These are phyloP conservation scores for Emmonsia crescens DNA, from an alignment of 2,329 filamentous ascomycete genomes.

Conservation along the genomic window DNA sequence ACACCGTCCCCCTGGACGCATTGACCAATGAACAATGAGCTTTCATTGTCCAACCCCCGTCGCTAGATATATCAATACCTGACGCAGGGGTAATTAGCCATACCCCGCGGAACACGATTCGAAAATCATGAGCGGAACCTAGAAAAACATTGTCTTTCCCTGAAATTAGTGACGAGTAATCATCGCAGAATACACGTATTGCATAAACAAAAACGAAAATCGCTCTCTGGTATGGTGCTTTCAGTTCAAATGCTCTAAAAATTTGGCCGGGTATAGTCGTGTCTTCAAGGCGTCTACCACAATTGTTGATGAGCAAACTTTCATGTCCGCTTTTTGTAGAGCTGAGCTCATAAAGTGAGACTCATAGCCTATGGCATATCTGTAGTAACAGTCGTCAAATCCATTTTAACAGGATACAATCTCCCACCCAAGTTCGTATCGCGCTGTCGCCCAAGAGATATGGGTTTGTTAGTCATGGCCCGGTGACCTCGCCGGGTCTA, in stretches of 20 bases:
- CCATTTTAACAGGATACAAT: neutral
- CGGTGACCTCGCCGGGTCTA: neutral
- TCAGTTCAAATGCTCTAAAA: neutral
- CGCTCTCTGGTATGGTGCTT: neutral
- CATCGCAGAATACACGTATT: neutral
- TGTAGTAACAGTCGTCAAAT: neutral
- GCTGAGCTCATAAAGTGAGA: neutral
- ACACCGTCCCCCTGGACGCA: neutral
- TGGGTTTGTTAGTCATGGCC: neutral
- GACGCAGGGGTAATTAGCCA: neutral
- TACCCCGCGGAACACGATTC: neutral
- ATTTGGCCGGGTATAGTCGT: neutral
- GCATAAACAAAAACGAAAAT: neutral
- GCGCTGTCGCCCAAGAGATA: too few relatives aligned
- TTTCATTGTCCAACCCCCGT: neutral
- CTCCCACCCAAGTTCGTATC: too few relatives aligned
- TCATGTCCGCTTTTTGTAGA: neutral
- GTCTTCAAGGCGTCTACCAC: neutral
- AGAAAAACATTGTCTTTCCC: neutral
- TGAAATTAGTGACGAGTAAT: neutral
- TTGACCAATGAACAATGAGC: neutral
- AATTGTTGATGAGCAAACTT: neutral
- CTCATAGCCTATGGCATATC: neutral
- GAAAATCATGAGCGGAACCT: neutral
- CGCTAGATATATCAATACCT: neutral